Conservation (phyloP, 2,329 filamentous ascomycete genomes). For the Paradendryphiella salina region DNA sequence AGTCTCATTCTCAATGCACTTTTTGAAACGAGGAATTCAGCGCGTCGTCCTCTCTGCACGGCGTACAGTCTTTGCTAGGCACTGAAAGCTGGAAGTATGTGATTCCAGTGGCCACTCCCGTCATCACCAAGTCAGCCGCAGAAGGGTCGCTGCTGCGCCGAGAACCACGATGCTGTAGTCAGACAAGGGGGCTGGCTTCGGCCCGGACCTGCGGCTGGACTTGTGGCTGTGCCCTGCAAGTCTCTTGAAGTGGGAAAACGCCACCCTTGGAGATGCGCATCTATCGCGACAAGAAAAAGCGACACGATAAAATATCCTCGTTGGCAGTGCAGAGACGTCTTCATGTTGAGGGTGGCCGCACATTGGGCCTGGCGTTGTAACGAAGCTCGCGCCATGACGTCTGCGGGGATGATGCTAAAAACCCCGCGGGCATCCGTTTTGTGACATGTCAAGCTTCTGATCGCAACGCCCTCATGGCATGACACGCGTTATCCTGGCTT, state of each 20-base stretch:
- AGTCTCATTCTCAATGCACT: background rate
- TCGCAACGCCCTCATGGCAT: slow-evolving; percentile 25
- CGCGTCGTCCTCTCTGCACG: background rate
- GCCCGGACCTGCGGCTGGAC: slow-evolving; percentile 27
- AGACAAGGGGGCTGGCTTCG: slow-evolving; percentile 16
- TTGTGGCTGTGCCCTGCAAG: slow-evolving; percentile 33
- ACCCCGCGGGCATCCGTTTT: slow-evolving; percentile 26
- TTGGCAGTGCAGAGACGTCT: background rate
- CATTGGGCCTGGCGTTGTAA: background rate
- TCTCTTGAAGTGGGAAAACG: slow-evolving; percentile 2
- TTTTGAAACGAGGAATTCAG: background rate
- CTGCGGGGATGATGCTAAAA: slow-evolving; percentile 1
- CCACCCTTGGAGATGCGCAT: background rate
- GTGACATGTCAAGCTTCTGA: slow-evolving; percentile 22
- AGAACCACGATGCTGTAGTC: slow-evolving; percentile 10
- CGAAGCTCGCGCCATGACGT: slow-evolving; percentile 2
- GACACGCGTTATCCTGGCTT: slow-evolving; percentile 42
- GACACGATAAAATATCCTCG: background rate
- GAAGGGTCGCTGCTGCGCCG: slow-evolving; percentile 6
- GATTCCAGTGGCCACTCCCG: background rate
- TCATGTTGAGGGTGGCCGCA: background rate
- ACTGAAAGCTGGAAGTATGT: too few relatives aligned
- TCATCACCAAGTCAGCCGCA: slow-evolving; percentile 17
- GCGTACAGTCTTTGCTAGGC: background rate
- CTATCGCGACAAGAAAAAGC: background rate